Percentiles rank a stretch among this genome's conserved stretches.
phyloP scores from a whole-genome alignment of 1,284 basidiomycete genomes.

The Chalciporus piperatoides region DNA sequence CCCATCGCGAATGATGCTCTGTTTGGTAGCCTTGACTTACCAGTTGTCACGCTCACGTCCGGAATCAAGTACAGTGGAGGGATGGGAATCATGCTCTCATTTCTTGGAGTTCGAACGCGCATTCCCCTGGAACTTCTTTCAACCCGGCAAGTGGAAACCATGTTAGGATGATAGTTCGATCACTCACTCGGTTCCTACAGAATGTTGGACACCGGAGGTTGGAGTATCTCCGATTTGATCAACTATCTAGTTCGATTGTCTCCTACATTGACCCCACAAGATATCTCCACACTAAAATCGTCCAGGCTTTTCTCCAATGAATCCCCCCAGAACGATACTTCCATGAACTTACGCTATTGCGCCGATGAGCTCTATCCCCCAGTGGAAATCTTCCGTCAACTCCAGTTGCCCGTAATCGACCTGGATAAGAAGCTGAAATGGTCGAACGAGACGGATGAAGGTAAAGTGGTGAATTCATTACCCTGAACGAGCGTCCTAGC shows the following conservation, averaged over 20 bases:
- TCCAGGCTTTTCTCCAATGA: background rate
- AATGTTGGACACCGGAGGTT: slow-evolving; percentile 75
- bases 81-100: slow-evolving; percentile 48
- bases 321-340: slow-evolving; percentile 7
- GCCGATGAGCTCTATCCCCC: slow-evolving; percentile 17
- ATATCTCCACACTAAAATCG: slow-evolving; percentile 66
- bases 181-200: slow-evolving; percentile 34
- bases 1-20: slow-evolving; percentile 6
- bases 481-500: background rate
- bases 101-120: slow-evolving; percentile 81
- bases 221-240: slow-evolving; percentile 69
- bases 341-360: background rate
- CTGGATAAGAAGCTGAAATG: slow-evolving; percentile 58
- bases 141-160: slow-evolving; percentile 44
- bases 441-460: slow-evolving; percentile 75
- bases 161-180: background rate
- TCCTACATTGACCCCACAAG: slow-evolving; percentile 59
- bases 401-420: slow-evolving; percentile 13
- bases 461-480: slow-evolving; percentile 36
- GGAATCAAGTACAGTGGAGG: background rate
- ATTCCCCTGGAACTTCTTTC: slow-evolving; percentile 85
- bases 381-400: background rate
- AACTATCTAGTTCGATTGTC: slow-evolving; percentile 82
- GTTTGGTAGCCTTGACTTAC: slow-evolving; percentile 10
- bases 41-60: slow-evolving; percentile 5